phyloP scores from a whole-genome alignment of 2,329 filamentous ascomycete species.

The Fusarium caatingaense region DNA sequence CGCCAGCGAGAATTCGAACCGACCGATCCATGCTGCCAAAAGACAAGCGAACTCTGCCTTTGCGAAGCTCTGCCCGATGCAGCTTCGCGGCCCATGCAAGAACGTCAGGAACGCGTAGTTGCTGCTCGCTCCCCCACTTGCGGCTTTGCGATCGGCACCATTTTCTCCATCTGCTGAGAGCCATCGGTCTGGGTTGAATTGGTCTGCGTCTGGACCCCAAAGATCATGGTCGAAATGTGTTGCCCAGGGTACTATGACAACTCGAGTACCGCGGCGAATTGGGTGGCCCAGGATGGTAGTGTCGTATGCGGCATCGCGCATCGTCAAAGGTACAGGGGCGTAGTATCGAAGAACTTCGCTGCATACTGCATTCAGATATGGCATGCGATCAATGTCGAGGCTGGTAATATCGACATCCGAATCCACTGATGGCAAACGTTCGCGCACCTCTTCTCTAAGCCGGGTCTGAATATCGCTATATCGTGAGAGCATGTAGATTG shows the following conservation, averaged over 20 bases:
- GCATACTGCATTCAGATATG: conserved; percentile 83
- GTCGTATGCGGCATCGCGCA: conserved; percentile 72
- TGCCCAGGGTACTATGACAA: conserved; percentile 74
- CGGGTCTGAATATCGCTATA: conserved; percentile 73
- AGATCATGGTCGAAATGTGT: conserved; percentile 75
- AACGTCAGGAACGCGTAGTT: conserved; percentile 87
- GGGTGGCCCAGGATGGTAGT: conserved; percentile 72
- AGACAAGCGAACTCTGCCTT: conserved; percentile 87
- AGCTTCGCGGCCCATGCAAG: conserved; percentile 85
- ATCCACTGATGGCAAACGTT: conserved; percentile 64
- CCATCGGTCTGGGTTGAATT: conserved; percentile 86
- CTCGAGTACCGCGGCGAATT: conserved; percentile 76
- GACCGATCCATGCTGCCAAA: conserved; percentile 79
- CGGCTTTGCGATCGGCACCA: conserved; percentile 55
- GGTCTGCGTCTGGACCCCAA: conserved; percentile 80
- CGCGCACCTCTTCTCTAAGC: conserved; percentile 75
- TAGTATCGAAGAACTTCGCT: conserved; percentile 81
- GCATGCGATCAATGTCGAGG: conserved; percentile 74
- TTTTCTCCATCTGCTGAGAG: conserved; percentile 59
- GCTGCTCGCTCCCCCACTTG: conserved; percentile 76
- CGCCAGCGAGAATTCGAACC: conserved; percentile 72
- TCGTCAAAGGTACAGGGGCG: conserved; percentile 76
- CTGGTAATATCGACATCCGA: conserved; percentile 52
- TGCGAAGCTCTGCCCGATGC: conserved; percentile 85
- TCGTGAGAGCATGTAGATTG: conserved; percentile 74